phyloP scores from a whole-genome alignment of 1,139 yeast species.

The Zygosaccharomyces pseudobailii region DNA sequence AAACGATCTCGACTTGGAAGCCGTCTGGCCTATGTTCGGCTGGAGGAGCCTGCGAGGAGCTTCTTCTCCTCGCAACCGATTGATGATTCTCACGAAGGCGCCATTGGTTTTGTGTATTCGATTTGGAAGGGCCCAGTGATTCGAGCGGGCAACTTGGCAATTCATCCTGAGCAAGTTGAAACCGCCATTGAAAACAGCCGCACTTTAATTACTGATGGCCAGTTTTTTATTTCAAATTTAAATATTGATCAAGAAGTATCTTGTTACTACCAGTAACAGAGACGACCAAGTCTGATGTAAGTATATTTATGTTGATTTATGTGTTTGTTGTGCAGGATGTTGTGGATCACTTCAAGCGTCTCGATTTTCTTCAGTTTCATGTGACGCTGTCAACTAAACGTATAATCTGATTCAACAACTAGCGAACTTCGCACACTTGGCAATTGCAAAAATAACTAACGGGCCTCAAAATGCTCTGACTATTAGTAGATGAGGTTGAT shows the following conservation, averaged over 20 bases:
- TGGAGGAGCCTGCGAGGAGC: conserved; percentile 41
- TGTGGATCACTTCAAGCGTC: no score
- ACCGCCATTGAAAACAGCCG: conserved; percentile 35
- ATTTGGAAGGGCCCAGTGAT: conserved; percentile 40
- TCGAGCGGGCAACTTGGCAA: conserved; percentile 39
- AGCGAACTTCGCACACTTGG: no score
- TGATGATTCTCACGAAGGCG: conserved; percentile 11
- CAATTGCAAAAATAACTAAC: no score
- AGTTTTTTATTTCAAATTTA: conserved; percentile 42
- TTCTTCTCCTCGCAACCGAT: conserved; percentile 14
- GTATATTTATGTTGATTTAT: not conserved
- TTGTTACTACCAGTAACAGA: not conserved
- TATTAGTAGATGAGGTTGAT: no score
- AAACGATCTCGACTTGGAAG: conserved; percentile 32
- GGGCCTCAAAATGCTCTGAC: no score
- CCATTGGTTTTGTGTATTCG: conserved; percentile 28
- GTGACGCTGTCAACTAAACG: no score
- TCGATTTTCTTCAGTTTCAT: no score
- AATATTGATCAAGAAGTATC: not conserved
- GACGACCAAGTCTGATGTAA: not conserved
- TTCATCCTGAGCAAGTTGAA: conserved; percentile 18
- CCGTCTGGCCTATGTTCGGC: conserved; percentile 44
- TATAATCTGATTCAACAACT: no score
- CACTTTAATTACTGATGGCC: conserved; percentile 44
- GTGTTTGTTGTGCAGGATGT: not conserved